A percentile compares a stretch with the other conserved stretches of the same genome.
Evolutionary conservation across 2,329 filamentous ascomycete genomes (phyloP).

Genomic region (Alternaria rosae): DNA sequence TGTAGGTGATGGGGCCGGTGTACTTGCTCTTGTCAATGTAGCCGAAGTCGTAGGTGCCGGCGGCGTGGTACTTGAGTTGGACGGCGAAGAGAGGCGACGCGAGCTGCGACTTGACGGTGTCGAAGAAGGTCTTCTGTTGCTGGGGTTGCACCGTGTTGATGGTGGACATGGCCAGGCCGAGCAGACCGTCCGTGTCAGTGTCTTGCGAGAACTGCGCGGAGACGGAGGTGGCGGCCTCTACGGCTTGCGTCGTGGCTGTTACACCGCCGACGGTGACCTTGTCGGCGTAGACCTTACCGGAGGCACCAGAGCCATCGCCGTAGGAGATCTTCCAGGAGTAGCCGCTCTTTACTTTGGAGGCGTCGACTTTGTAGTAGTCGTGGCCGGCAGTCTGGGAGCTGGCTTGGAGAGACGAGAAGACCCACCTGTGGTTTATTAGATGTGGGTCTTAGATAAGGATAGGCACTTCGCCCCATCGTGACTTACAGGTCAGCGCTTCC

Average conservation of each 20-base stretch:
- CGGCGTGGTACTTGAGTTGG: constrained; percentile 60
- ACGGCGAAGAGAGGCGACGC: constrained; percentile 65
- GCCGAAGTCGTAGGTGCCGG: constrained; percentile 64
- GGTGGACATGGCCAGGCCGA: constrained; percentile 66
- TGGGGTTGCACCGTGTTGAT: constrained; percentile 65
- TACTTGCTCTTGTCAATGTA: constrained; percentile 67
- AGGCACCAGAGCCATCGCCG: constrained; percentile 69
- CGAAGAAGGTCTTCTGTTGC: constrained; percentile 66
- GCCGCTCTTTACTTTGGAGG: constrained; percentile 57
- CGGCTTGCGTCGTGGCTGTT: constrained; percentile 66
- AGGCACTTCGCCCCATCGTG: neutral
- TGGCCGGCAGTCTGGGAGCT: constrained; percentile 62
- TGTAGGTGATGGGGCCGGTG: constrained; percentile 65
- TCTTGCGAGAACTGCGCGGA: constrained; percentile 62
- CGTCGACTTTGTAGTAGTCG: constrained; percentile 62
- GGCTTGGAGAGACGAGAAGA: constrained; percentile 67
- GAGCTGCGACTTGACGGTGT: constrained; percentile 62
- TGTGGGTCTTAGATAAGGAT: no score
- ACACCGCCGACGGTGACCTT: constrained; percentile 68
- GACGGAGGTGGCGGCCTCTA: constrained; percentile 69
- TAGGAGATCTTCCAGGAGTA: constrained; percentile 68
- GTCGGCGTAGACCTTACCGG: constrained; percentile 71
- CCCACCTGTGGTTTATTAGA: constrained; percentile 62
- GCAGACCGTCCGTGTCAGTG: constrained; percentile 64
- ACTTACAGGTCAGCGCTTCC: constrained; percentile 71